These are phyloP conservation scores for Globisporangium paddicum DNA, from an alignment of 352 stramenopile species.

Conservation along the genomic window DNA sequence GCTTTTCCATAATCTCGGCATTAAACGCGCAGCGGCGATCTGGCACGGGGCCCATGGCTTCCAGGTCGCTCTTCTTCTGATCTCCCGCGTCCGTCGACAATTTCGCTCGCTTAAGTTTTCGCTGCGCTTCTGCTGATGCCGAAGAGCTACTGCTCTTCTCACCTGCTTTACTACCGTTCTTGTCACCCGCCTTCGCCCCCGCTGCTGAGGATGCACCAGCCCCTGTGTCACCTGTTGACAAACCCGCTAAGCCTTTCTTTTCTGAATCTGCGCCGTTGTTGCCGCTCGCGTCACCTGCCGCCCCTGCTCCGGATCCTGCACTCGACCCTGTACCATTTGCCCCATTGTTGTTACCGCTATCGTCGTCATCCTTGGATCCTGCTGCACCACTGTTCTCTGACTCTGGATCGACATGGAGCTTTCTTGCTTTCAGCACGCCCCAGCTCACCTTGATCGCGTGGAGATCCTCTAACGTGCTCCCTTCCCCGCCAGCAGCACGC, in stretches of 20 bases:
- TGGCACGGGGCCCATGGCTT: constrained; percentile 54
- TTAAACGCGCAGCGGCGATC: constrained; percentile 72
- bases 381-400: constrained; percentile 15
- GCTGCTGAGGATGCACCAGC: constrained; percentile 4
- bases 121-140: constrained; percentile 27
- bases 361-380: constrained; percentile 18
- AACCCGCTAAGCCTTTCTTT: constrained; percentile 33
- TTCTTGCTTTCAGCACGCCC: constrained; percentile 61
- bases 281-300: constrained; percentile 5
- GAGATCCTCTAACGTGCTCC: constrained; percentile 52
- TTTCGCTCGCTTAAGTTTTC: constrained; percentile 60
- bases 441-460: constrained; percentile 65
- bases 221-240: constrained; percentile 18
- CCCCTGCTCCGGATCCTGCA: constrained; percentile 12
- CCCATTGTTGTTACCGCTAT: constrained; percentile 13
- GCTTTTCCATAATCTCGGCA: constrained; percentile 69
- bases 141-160: constrained; percentile 3
- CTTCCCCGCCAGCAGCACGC: constrained; percentile 30
- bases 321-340: constrained; percentile 7
- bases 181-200: constrained; percentile 31
- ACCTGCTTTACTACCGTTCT: constrained; percentile 21
- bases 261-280: constrained; percentile 22
- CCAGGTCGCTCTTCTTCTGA: constrained; percentile 51
- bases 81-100: constrained; percentile 25
- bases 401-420: constrained; percentile 29